Evolutionary conservation across 2,329 filamentous ascomycete genomes (phyloP).

Genomic region (Aspergillus flavus): DNA sequence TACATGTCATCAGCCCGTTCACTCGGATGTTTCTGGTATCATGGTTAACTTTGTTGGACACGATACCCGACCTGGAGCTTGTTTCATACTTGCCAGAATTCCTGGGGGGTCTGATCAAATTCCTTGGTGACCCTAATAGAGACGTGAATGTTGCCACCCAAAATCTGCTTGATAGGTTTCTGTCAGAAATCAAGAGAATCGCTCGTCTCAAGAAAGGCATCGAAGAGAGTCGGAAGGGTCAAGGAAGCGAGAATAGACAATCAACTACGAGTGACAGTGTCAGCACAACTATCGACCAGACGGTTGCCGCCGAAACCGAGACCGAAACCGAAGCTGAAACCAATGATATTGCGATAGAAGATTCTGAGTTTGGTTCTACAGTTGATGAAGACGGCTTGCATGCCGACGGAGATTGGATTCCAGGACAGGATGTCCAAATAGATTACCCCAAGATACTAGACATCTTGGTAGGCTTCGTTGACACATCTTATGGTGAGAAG

Average conservation of each 20-base stretch:
- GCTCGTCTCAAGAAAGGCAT: slow-evolving; percentile 90
- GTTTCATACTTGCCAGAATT: slow-evolving; percentile 93
- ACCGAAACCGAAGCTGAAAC: slow-evolving; percentile 26
- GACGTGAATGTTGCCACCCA: slow-evolving; percentile 97
- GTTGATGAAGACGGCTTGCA: slow-evolving; percentile 60
- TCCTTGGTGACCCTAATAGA: slow-evolving; percentile 84
- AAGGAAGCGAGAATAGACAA: slow-evolving; percentile 68
- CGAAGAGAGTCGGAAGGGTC: slow-evolving; percentile 75
- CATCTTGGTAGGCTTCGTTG: slow-evolving; percentile 86
- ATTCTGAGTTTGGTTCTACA: slow-evolving; percentile 46
- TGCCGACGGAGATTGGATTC: slow-evolving; percentile 91
- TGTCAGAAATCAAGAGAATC: slow-evolving; percentile 93
- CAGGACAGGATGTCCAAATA: slow-evolving; percentile 93
- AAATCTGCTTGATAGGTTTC: slow-evolving; percentile 82
- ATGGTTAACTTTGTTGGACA: slow-evolving; percentile 93
- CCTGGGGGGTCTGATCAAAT: slow-evolving; percentile 83
- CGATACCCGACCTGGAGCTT: slow-evolving; percentile 93
- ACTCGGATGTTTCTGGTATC: slow-evolving; percentile 93
- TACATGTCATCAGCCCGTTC: slow-evolving; percentile 91
- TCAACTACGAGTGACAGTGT: slow-evolving; percentile 70
- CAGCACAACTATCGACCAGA: slow-evolving; percentile 58
- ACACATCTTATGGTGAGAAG: slow-evolving; percentile 70
- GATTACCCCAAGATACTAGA: slow-evolving; percentile 90
- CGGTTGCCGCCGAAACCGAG: slow-evolving; percentile 35
- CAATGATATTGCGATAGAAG: slow-evolving; percentile 59